These are phyloP conservation scores for Durusdinium trenchii DNA, from an alignment of 73 alveolate genomes.

Conservation along the genomic window DNA sequence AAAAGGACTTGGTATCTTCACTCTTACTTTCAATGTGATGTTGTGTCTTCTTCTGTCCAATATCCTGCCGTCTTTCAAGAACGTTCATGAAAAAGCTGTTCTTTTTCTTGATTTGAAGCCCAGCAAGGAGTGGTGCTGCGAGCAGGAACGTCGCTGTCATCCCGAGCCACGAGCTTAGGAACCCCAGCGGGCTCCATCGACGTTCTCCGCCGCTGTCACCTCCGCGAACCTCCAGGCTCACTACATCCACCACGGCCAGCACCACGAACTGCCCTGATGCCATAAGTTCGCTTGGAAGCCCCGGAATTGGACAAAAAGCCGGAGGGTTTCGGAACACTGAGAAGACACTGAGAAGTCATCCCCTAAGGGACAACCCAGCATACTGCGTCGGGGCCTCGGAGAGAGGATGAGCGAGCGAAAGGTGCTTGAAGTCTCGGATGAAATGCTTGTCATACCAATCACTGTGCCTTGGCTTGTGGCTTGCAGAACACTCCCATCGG, in stretches of 20 bases:
- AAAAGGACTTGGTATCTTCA: neutral
- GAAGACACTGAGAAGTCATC: neutral
- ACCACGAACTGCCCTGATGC: slow-evolving; percentile 63
- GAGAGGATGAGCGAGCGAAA: too few species aligned
- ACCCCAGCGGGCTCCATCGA: neutral
- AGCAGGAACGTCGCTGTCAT: slow-evolving; percentile 28
- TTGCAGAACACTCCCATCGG: slow-evolving; percentile 59
- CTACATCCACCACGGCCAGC: neutral
- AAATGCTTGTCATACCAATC: too few species aligned
- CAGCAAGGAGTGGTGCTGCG: slow-evolving; percentile 46
- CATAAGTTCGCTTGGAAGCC: neutral
- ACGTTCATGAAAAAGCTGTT: too few species aligned
- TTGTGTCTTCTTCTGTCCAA: too few species aligned
- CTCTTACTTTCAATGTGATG: too few species aligned
- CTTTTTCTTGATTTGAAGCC: too few species aligned
- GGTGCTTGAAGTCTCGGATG: too few species aligned
- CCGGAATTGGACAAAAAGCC: neutral
- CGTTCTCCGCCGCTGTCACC: neutral
- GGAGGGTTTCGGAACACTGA: neutral
- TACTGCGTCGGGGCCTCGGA: neutral
- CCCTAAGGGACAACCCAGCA: neutral
- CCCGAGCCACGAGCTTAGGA: neutral
- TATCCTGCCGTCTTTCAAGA: too few species aligned
- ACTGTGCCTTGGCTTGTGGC: too few species aligned
- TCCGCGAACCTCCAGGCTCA: neutral